Percentiles rank a stretch among this genome's conserved stretches.
These are phyloP conservation scores for Acanthamoeba triangularis DNA, from an alignment of 208 protist genomes.

Conservation along the genomic window DNA sequence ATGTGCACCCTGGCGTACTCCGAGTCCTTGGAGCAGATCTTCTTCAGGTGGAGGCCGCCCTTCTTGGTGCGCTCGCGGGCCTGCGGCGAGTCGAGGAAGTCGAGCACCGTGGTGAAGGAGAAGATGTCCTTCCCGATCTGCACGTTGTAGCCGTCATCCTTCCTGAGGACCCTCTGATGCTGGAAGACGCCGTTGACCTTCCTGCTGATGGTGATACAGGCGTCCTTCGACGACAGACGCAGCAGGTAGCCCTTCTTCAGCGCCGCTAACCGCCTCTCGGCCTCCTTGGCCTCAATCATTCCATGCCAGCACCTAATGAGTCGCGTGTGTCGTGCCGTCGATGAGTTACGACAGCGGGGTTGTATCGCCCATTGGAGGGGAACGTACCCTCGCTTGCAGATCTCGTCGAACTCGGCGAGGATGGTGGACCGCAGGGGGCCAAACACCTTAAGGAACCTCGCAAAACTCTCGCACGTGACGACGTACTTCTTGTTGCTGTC, in stretches of 20 bases:
- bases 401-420: constrained; percentile 51
- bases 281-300: constrained; percentile 68
- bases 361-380: no score
- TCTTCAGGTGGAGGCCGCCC: constrained; percentile 50
- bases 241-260: constrained; percentile 66
- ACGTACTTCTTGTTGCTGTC: constrained; percentile 60
- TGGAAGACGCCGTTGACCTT: constrained; percentile 67
- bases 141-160: constrained; percentile 62
- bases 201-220: constrained; percentile 73
- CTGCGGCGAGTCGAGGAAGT: constrained; percentile 43
- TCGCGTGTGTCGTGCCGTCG: neutral
- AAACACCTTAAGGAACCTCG: constrained; percentile 53
- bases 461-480: constrained; percentile 52
- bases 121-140: constrained; percentile 59
- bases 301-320: constrained; percentile 15
- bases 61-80: constrained; percentile 47
- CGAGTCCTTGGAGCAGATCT: constrained; percentile 52
- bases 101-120: constrained; percentile 21
- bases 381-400: constrained; percentile 47
- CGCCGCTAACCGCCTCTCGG: constrained; percentile 47
- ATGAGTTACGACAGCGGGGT: neutral
- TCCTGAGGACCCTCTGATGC: constrained; percentile 45
- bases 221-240: constrained; percentile 42
- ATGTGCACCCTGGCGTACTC: constrained; percentile 47
- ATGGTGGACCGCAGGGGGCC: constrained; percentile 25